Evolutionary conservation across 192 early-diverging fungal genomes (phyloP).

Genomic region (Podila verticillata): DNA sequence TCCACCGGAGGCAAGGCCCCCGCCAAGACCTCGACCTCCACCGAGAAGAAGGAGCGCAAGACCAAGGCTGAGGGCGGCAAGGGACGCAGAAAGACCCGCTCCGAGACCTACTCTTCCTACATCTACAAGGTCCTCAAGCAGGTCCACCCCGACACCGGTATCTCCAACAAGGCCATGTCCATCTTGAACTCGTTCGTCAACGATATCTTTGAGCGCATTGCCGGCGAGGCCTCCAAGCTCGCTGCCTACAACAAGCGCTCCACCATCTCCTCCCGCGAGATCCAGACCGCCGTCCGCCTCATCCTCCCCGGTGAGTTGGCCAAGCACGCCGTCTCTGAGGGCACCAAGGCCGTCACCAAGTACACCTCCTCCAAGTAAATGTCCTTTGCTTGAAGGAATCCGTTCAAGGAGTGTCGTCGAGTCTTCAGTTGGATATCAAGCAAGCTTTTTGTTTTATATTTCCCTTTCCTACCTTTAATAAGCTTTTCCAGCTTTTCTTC

Average conservation of each 20-base stretch:
- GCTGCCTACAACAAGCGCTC: slow-evolving; percentile 95
- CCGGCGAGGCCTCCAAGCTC: slow-evolving; percentile 83
- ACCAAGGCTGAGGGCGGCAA: slow-evolving; percentile 61
- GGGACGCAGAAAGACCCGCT: slow-evolving; percentile 71
- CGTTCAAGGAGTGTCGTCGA: slow-evolving; percentile 2
- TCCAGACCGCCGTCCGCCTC: slow-evolving; percentile 81
- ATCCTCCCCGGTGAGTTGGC: slow-evolving; percentile 92
- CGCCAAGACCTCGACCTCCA: slow-evolving; percentile 42
- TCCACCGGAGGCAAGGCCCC: slow-evolving; percentile 62
- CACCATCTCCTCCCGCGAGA: slow-evolving; percentile 96
- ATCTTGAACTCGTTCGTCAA: slow-evolving; percentile 97
- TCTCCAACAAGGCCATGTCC: slow-evolving; percentile 98
- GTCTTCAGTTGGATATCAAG: not conserved
- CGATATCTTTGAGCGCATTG: slow-evolving; percentile 97
- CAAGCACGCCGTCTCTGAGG: slow-evolving; percentile 98
- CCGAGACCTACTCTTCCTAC: slow-evolving; percentile 94
- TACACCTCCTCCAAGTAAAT: slow-evolving; percentile 85
- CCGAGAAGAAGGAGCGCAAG: slow-evolving; percentile 52
- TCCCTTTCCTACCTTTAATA: slow-evolving; percentile 23
- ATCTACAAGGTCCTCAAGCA: slow-evolving; percentile 99
- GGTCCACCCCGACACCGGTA: slow-evolving; percentile 96
- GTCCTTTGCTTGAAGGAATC: slow-evolving; percentile 1
- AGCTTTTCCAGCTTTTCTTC: not conserved
- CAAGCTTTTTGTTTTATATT: slow-evolving; percentile 39
- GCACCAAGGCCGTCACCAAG: slow-evolving; percentile 98